Conservation (phyloP, 177 flowering plant species). For the Vitis hybrid region DNA sequence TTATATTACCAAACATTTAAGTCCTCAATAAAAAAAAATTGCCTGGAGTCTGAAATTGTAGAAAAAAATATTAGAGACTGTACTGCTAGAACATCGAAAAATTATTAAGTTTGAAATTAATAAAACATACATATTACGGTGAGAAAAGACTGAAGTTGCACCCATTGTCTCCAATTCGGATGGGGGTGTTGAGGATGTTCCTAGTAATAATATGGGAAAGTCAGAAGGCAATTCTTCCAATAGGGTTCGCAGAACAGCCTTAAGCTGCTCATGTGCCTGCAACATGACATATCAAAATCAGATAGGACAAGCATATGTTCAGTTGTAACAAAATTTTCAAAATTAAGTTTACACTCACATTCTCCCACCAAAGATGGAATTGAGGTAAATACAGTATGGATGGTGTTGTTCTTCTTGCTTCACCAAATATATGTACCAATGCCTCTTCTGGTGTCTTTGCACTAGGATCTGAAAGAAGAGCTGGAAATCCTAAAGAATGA, state of each 20-base stretch:
- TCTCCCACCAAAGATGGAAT: slow-evolving; percentile 97
- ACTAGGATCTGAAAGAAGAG: slow-evolving; percentile 99
- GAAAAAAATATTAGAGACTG: too few species aligned
- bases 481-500: slow-evolving; percentile 92
- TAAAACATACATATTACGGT: slow-evolving; percentile 69
- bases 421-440: slow-evolving; percentile 93
- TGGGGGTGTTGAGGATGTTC: slow-evolving; percentile 55
- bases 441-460: slow-evolving; percentile 99
- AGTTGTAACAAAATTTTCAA: not conserved
- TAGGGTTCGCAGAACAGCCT: slow-evolving; percentile 79
- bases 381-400: slow-evolving; percentile 94
- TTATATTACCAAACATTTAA: too few species aligned
- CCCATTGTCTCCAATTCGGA: slow-evolving; percentile 36
- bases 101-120: not conserved
- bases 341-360: slow-evolving; percentile 55
- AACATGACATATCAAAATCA: slow-evolving; percentile 12
- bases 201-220: slow-evolving; percentile 78
- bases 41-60: too few species aligned
- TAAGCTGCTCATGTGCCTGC: slow-evolving; percentile 97
- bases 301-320: slow-evolving; percentile 6
- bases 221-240: slow-evolving; percentile 94
- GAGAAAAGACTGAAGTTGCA: slow-evolving; percentile 55
- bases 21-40: too few species aligned
- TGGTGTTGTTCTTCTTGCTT: slow-evolving; percentile 97
- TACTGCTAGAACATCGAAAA: too few species aligned